A percentile compares a stretch with the other conserved stretches of the same genome.
These are phyloP conservation scores for Aspergillus carbonarius DNA, from an alignment of 2,329 filamentous ascomycete genomes.

Conservation along the genomic window DNA sequence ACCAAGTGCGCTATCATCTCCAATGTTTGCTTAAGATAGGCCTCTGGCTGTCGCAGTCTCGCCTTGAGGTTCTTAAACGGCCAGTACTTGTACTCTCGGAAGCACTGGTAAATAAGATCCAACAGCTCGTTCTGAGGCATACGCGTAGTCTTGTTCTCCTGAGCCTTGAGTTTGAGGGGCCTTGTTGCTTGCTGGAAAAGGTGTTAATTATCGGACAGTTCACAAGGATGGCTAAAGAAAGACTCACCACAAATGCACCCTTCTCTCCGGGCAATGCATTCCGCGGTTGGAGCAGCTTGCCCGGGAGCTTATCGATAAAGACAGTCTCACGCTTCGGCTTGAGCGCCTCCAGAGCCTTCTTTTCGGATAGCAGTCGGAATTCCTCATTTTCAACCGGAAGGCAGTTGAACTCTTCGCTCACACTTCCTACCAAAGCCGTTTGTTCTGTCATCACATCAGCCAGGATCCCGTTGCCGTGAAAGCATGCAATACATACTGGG, in stretches of 20 bases:
- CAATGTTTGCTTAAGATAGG: constrained; percentile 83
- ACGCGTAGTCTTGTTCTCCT: constrained; percentile 82
- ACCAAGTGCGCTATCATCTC: constrained; percentile 80
- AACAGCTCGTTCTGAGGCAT: constrained; percentile 85
- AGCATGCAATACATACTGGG: constrained; percentile 61
- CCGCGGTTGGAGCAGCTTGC: constrained; percentile 59
- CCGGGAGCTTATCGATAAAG: constrained; percentile 45
- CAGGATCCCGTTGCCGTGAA: not conserved
- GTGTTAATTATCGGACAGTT: constrained; percentile 21
- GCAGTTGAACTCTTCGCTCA: constrained; percentile 74
- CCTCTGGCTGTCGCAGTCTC: constrained; percentile 79
- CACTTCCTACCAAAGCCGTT: constrained; percentile 70
- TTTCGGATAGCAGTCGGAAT: constrained; percentile 61
- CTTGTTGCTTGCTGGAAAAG: constrained; percentile 48
- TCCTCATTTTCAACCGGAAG: constrained; percentile 71
- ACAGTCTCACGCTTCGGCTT: constrained; percentile 60
- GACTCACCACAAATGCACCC: constrained; percentile 45
- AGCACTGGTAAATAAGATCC: constrained; percentile 79
- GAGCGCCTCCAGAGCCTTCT: constrained; percentile 59
- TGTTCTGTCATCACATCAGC: constrained; percentile 59
- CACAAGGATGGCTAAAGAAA: not conserved
- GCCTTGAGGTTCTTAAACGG: constrained; percentile 82
- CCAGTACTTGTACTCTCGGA: constrained; percentile 88
- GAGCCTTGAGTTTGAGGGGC: constrained; percentile 53
- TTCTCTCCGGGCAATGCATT: constrained; percentile 48